phyloP scores from a whole-genome alignment of 495 filamentous ascomycete genomes.

The Cercophora scortea region DNA sequence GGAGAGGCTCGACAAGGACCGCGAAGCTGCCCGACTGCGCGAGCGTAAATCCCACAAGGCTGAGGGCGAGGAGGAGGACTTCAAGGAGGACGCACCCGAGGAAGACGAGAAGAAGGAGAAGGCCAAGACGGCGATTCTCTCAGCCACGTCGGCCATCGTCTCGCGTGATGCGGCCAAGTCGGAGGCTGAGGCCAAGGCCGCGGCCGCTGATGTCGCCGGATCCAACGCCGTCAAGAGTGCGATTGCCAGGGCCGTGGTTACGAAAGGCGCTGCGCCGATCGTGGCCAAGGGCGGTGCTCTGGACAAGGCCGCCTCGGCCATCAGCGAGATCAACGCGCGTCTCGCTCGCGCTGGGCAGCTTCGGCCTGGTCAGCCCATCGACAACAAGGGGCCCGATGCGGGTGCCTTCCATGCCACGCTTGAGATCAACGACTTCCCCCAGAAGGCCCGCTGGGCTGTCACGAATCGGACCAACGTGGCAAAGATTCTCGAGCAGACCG shows the following conservation, averaged over 20 bases:
- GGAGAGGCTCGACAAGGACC: conserved; percentile 82
- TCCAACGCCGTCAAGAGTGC: neutral
- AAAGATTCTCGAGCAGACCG: conserved; percentile 91
- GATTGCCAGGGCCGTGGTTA: neutral
- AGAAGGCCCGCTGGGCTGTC: conserved; percentile 98
- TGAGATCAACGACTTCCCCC: conserved; percentile 98
- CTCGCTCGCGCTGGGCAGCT: conserved; percentile 79
- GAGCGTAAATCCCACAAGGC: conserved; percentile 86
- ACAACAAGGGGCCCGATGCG: conserved; percentile 97
- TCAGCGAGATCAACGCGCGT: conserved; percentile 78
- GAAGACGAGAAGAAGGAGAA: conserved; percentile 52
- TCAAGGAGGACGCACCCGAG: conserved; percentile 63
- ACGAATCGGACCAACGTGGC: conserved; percentile 98
- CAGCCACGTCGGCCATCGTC: conserved; percentile 49
- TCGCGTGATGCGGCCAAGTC: conserved; percentile 32
- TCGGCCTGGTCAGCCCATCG: conserved; percentile 86
- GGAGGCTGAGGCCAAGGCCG: conserved; percentile 38
- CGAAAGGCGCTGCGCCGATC: conserved; percentile 31
- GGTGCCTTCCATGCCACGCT: conserved; percentile 95
- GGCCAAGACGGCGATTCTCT: conserved; percentile 56
- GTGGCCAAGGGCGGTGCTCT: conserved; percentile 59
- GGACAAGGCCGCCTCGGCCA: conserved; percentile 77
- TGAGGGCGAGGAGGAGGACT: conserved; percentile 80
- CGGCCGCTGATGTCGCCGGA: conserved; percentile 41
- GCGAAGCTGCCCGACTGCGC: conserved; percentile 72